Evolutionary conservation across 1,139 yeast genomes (phyloP), one percentile per base, ranked within the genome.

Genomic region (Diutina pseudorugosa): DNA sequence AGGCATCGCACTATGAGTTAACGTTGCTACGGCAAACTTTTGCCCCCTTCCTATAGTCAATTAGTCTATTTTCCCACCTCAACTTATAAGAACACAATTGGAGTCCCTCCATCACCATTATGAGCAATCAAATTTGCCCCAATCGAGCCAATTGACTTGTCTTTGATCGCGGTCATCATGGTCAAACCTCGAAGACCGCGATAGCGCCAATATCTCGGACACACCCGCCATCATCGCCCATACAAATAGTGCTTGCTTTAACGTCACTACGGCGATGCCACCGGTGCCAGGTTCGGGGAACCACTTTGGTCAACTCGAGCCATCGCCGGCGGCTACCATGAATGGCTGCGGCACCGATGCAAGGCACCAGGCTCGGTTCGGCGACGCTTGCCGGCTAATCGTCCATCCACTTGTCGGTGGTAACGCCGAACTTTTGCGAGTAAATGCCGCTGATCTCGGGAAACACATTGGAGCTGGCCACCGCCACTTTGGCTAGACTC

Each of bases 401-500:
- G 36, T 40, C 42, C 42, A 40, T 40, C 42, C 42, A 40, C 20
- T 18, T 18, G 20, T 40, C 42, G 20, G 19, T 16, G 19, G 9
- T 16, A 19, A 12, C 42, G 42, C 42, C 42, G n/a, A 40, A 40
- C 42, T 40, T 40, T n/a, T 18, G 42, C 20, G 18, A 7, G 42
- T 40, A 40, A 16, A 40, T n/a, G 9, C 20, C 20, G 11, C 20
- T n/a, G 18, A 40, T 18, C 42, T 16, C 42, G 19, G 42, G 42
- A 18, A 40, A 40, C 42, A 40, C 42, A 19, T 40, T 40, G 19
- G 42, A 40, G 6, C 20, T 16, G 20, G 42, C 42, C 19, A 40
- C 42, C 11, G 42, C 42, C 11, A 40, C 42, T 9, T 40, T 40
- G 3, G 36, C 12, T 4, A 69, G 60, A 23, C 74, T 64, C 1